phyloP scores from a whole-genome alignment of 768 basidiomycete species.

The Phlebiopsis flavidoalba region DNA sequence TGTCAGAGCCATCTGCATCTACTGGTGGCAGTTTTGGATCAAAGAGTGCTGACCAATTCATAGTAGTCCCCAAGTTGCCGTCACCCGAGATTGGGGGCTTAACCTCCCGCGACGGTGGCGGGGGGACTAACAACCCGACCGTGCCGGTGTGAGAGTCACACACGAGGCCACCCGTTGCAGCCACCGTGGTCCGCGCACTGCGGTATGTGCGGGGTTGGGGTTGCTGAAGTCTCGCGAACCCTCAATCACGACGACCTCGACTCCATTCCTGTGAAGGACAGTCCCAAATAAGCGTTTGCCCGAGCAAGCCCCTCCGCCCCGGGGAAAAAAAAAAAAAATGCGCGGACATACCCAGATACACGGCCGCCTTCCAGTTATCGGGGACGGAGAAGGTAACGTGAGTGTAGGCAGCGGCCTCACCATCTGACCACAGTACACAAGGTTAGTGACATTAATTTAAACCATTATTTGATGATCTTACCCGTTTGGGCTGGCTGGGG shows the following conservation, averaged over 20 bases:
- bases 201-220: slow-evolving; percentile 27
- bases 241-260: slow-evolving; percentile 36
- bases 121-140: slow-evolving; percentile 34
- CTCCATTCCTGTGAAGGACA: slow-evolving; percentile 16
- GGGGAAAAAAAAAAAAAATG: no score
- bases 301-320: neutral
- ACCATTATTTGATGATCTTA: slow-evolving; percentile 4
- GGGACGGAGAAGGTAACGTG: slow-evolving; percentile 29
- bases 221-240: slow-evolving; percentile 31
- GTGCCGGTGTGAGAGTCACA: slow-evolving; percentile 34
- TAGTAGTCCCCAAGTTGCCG: slow-evolving; percentile 26
- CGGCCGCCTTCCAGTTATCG: slow-evolving; percentile 34
- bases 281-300: neutral
- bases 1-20: neutral
- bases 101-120: slow-evolving; percentile 33
- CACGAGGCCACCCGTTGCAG: slow-evolving; percentile 34
- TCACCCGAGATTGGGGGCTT: slow-evolving; percentile 25
- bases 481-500: slow-evolving; percentile 28
- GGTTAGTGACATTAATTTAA: neutral
- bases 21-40: neutral
- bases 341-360: slow-evolving; percentile 30
- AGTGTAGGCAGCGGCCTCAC: slow-evolving; percentile 23
- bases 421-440: slow-evolving; percentile 19
- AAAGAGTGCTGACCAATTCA: slow-evolving; percentile 22
- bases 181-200: slow-evolving; percentile 35